Evolutionary conservation across 768 basidiomycete genomes (phyloP).

Genomic region (Phlebiopsis flavidoalba): DNA sequence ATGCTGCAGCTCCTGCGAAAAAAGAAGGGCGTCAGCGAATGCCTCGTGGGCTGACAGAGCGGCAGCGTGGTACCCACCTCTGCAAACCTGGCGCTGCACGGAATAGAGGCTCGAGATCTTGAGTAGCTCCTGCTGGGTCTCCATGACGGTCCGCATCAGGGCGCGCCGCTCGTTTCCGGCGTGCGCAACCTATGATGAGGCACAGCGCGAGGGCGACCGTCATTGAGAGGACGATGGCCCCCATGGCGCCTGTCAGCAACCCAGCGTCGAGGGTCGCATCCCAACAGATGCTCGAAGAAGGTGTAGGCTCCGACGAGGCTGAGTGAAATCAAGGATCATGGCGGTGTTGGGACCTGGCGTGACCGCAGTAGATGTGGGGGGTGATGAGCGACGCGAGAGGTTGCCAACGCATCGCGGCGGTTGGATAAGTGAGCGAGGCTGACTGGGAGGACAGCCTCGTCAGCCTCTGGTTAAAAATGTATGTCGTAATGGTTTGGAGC

Average conservation of each 20-base stretch:
- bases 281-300: not conserved
- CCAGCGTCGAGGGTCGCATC: not conserved
- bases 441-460: not conserved
- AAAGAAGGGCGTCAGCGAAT: not conserved
- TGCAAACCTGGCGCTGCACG: not conserved
- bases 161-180: not conserved
- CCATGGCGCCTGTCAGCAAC: not conserved
- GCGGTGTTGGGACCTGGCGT: not conserved
- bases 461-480: not conserved
- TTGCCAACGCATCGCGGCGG: not conserved
- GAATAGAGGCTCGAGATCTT: not conserved
- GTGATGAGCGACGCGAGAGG: not conserved
- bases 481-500: not conserved
- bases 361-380: not conserved
- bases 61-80: not conserved
- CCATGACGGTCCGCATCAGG: not conserved
- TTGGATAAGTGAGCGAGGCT: not conserved
- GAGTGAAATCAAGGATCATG: not conserved
- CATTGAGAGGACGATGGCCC: not conserved
- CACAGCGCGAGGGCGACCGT: not conserved
- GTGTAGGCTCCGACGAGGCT: not conserved
- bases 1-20: not conserved
- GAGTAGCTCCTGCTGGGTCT: not conserved
- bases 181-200: not conserved
- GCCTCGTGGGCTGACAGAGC: too few relatives aligned